Base-by-base conservation (phyloP, 75 land plant species). In the Pseudotsuga menziesii region DNA sequence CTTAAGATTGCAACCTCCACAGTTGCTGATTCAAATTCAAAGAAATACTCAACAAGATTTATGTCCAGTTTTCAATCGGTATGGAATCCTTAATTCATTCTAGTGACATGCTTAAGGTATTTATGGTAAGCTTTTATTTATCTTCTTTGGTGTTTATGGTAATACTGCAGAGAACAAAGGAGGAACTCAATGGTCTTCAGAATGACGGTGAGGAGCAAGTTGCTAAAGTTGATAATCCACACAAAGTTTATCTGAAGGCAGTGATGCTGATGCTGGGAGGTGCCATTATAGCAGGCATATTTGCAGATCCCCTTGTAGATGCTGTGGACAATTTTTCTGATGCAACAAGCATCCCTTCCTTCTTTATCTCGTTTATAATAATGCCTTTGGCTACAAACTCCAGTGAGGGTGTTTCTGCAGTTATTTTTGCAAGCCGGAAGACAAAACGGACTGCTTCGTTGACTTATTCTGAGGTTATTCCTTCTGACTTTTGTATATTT, bases 261-360 rank as follows among this genome's bases (percentile, higher is more conserved):
- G 82, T 75, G 3, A 9, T 79, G 27, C 66, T 89, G 52, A 78
- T 94, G 84, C 58, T 96, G 32, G 83, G 91, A n/a, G 99, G 98
- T 61, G 87, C 95, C n/a, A 62, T 78, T 36, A 76, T 96, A 29
- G 94, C 95, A 19, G 99, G 90, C 61, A 79, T 80, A 55, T 94
- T 96, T 79, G 98, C 99, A 15, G 94, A 94, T 63, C 99, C 99
- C n/a, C 84, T 96, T 73, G 99, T 96, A 57, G 91, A 85, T 83
- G 90, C 95, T 52, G 92, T 96, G 56, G 84, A 90, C 64, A 86
- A 88, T 77, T 96, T 96, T 77, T 96, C 99, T 3, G 77, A 54
- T 32, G 98, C 98, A 25, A 94, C 92, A 19, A 85, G 82, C 48
- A 90, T 96, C 76, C 94, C 99, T 70, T 74, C 99, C 25, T 96